phyloP scores from a whole-genome alignment of 1,284 basidiomycete genomes.

The Malassezia cuniculi region DNA sequence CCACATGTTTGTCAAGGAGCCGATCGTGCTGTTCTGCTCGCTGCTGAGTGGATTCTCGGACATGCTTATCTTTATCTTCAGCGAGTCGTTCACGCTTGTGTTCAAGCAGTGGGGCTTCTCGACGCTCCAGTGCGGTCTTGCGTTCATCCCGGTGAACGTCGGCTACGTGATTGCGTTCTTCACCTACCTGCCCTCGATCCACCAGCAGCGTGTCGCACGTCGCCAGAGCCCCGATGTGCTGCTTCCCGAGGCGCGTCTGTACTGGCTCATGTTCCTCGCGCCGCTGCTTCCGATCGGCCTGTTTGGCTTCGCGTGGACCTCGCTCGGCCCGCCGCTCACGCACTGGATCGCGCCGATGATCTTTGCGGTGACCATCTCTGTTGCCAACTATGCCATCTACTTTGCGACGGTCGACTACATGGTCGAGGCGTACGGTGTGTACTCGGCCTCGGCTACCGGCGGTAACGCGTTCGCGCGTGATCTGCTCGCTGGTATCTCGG shows the following conservation, averaged over 20 bases:
- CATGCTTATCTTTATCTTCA: slow-evolving; percentile 47
- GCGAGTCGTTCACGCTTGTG: slow-evolving; percentile 47
- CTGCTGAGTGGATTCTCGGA: slow-evolving; percentile 47
- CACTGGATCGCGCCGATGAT: slow-evolving; percentile 48
- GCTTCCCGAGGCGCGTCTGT: slow-evolving; percentile 45
- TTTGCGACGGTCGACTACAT: slow-evolving; percentile 47
- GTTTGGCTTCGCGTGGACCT: slow-evolving; percentile 48
- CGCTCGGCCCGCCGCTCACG: slow-evolving; percentile 41
- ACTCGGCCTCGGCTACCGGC: slow-evolving; percentile 46
- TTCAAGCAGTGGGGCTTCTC: slow-evolving; percentile 47
- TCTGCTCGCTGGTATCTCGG: slow-evolving; percentile 47
- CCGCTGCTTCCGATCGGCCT: slow-evolving; percentile 47
- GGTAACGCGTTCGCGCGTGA: slow-evolving; percentile 42
- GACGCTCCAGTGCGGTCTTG: slow-evolving; percentile 39
- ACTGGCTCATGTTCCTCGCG: slow-evolving; percentile 45
- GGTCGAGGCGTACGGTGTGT: slow-evolving; percentile 47
- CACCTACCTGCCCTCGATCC: slow-evolving; percentile 44
- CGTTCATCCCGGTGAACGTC: slow-evolving; percentile 46
- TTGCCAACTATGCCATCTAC: slow-evolving; percentile 45
- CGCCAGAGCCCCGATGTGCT: slow-evolving; percentile 30
- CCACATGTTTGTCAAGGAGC: slow-evolving; percentile 45
- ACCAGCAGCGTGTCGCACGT: slow-evolving; percentile 29
- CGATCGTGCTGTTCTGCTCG: slow-evolving; percentile 47
- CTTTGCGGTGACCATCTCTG: slow-evolving; percentile 45
- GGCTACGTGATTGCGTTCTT: slow-evolving; percentile 47